Evolutionary conservation across 768 basidiomycete genomes (phyloP), one percentile per base, ranked within the genome.

Genomic region (Serendipita sp.): DNA sequence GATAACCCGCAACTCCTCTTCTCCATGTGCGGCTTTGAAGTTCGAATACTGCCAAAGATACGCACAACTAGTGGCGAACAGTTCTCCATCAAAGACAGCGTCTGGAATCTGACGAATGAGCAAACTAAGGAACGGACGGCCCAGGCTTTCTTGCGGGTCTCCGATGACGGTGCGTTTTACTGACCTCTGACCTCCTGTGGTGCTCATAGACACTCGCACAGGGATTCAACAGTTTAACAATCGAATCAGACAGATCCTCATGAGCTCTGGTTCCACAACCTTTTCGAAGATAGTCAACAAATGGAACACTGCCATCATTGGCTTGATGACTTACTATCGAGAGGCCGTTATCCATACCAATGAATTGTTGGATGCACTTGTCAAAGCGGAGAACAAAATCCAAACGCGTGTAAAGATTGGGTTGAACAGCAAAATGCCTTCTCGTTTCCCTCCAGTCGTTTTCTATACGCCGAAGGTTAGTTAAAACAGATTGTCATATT

Each of bases 351-450:
- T 97, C 64, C 92, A 96, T 74, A 97, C 95, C 47, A 92, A 93
- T 70, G 95, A 98, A 74, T 79, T 99, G 18, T 82, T 99, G 58
- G 96, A 98, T 72, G 83, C 92, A 0, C 80, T 98, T 45, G 96
- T 99, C 71, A 99, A 99, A 76, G 92, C 94, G 1, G 95, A 99
- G 78, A 97, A 97, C 83, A 98, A 98, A 80, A 95, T 98, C 54
- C 96, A 99, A 76, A 97, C 94, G 2, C 91, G 96, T 76, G 95
- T 99, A 71, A 98, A 98, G 81, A 97, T 99, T 67, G 96, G 95
- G n/a, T 72, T 96, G 69, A 96, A 97, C 80, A 91, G 89, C 75
- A 96, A 98, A 78, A 98, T 99, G 96, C 96, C 96, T 28, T 96
- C 93, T 3, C 88, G 93, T 81, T 97, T 98, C 83, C 95, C 96